Evolutionary conservation across 805 yeast species (phyloP), one percentile per base, ranked within the genome.

Genomic region (Barnettozyma vustinii): DNA sequence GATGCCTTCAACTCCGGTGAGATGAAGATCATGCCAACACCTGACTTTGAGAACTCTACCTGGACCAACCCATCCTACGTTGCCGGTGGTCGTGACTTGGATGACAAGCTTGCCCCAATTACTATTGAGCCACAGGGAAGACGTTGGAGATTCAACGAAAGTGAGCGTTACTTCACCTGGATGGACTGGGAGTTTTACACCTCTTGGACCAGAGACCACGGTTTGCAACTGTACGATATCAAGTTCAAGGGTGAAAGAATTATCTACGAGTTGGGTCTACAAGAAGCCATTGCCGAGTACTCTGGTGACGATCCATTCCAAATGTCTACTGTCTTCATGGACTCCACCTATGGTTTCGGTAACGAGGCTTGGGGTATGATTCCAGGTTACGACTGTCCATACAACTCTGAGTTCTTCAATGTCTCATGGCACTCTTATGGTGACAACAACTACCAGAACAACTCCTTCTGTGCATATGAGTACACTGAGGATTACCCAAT

Each of bases 271-370:
- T 30, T 62, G 9, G 64, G 63, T 19, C 46, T 62, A 37, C 66
- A 61, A 47, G 66, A 61, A 45, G 64, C 64, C 19, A 55, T 61
- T 50, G 65, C 66, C 20, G 65, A 61, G 47, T 61, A 61, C 26
- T 48, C 63, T 26, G 64, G 64, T 48, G 65, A 61, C 40, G 65
- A 61, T 57, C 65, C 65, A 30, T 60, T 58, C 56, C 64, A 61
- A 50, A 53, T 58, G 48, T 44, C 58, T 48, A 59, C 62, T 15
- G 50, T 51, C 23, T 61, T 56, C 50, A 51, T 58, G 37, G 65
- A 61, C 47, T 40, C 56, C 25, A 37, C 62, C 9, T 61, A 60
- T 47, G 64, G 64, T 42, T 60, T 60, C 33, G 65, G 65, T 50
- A 60, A 60, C 44, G 58, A 57, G 36, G 63, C 64, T n/a, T 60